Base-by-base conservation (phyloP, 1,139 yeast genomes). In the Yarrowia galli region DNA sequence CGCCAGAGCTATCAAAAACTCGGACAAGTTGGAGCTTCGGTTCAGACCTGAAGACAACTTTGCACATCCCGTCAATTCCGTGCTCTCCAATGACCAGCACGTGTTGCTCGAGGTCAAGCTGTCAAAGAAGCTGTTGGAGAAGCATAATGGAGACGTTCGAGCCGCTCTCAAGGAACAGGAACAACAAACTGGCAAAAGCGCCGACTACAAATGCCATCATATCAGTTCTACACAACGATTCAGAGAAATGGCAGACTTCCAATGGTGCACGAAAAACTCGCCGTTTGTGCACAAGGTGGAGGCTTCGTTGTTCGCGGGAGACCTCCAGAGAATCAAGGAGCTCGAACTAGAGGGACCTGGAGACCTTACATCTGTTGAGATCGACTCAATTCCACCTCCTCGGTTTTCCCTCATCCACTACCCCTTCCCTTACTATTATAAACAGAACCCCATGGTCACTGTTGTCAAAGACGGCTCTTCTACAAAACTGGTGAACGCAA, bases 221-320 rank as follows among this genome's bases (percentile, higher is more conserved):
- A 82, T 92, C 25, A 87, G 87, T 72, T 85, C 87, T 70, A 89
- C 89, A 20, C 89, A 87, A 73, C 85, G 91, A 72, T 95, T 93
- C 76, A 84, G 97, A 72, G 92, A 91, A 69, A 86, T 95, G 82
- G 87, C 95, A 1, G 99, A 95, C 78, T 95, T 92, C 76, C 99
- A 93, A 76, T 85, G 86, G 70, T 80, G 84, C 42, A 85, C 93
- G 22, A 84, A 84, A 68, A 83, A 85, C 71, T 89, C 90, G 16
- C 74, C 80, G 1, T 82, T 87, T 71, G 82, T 84, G 0, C 71
- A 77, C 4, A 79, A 80, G 42, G 79, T 85, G 68, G 75, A 81
- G 49, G 72, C 77, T 1, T 78, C 87, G 0, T 72, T 86, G 1
- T 78, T 78, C 53, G 70, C 77, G 0, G 83, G 85, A 9, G 77